phyloP scores from a whole-genome alignment of 2,329 filamentous ascomycete species.

The Trichoderma cornu-damae region DNA sequence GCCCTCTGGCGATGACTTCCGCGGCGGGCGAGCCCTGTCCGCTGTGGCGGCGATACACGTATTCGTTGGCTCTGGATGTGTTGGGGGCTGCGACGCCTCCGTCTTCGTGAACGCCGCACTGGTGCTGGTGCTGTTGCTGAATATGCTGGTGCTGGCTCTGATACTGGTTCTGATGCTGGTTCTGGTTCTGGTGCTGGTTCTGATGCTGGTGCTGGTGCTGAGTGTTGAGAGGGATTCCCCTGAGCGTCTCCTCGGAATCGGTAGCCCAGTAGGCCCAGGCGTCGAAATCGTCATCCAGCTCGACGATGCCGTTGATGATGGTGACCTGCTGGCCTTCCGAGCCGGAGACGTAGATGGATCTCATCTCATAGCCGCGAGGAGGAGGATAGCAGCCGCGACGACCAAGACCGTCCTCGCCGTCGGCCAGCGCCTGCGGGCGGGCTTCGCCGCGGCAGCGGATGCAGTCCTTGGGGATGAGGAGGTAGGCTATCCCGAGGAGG shows the following conservation, averaged over 20 bases:
- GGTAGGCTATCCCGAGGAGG: slow-evolving; percentile 2
- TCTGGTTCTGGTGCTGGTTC: too few species aligned
- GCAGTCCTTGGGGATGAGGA: slow-evolving; percentile 1
- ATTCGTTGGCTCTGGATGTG: neutral
- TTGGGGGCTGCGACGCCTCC: neutral
- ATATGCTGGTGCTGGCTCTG: neutral
- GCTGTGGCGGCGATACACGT: too few species aligned
- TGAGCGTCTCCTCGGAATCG: slow-evolving; percentile 8
- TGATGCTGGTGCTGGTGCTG: neutral
- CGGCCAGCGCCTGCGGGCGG: neutral
- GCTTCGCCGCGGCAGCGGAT: neutral
- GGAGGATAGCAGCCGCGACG: neutral
- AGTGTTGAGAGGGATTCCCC: neutral
- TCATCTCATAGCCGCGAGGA: neutral
- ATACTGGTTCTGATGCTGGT: too few species aligned
- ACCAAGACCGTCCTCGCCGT: neutral
- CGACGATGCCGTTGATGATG: slow-evolving; percentile 4
- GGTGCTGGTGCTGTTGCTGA: neutral
- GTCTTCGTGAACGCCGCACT: neutral
- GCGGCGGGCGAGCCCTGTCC: too few species aligned
- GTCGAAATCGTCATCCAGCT: slow-evolving; percentile 11
- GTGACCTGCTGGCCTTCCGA: neutral
- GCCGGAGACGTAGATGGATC: slow-evolving; percentile 3
- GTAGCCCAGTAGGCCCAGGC: slow-evolving; percentile 17
- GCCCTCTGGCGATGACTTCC: too few species aligned